Base-by-base conservation (phyloP, 306 rosid genomes). In the Gynostemma pentaphyllum region DNA sequence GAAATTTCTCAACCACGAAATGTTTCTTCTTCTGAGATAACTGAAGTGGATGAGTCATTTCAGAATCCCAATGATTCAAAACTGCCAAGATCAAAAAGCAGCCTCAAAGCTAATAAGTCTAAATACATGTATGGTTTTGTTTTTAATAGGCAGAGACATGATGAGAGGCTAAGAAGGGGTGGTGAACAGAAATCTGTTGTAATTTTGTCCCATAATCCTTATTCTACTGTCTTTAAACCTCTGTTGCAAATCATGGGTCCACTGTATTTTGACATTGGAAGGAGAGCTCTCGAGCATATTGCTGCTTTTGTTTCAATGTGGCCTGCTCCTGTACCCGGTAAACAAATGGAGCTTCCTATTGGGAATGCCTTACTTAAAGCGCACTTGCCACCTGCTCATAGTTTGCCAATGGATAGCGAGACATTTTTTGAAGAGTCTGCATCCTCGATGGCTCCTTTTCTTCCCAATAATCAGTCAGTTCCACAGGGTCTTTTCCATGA, bases 171-270 rank as follows among this genome's bases (percentile, higher is more conserved):
- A 27, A 87, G 83, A 74, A 83, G 97, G 15, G 97, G 97, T n/a
- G 97, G 97, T 37, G 96, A 90, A 71, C 97, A 90, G 76, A 90
- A 90, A 67, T 90, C 97, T 41, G 96, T 90, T 55, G 97, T 90
- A 18, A 83, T 90, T 54, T 72, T 90, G 75, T 83, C 97, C 7
- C 78, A 70, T 21, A 57, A 48, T 75, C 97, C 97, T 60, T 90
- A 72, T 76, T 81, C 96, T 36, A 80, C 86, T 66, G 95, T 90
- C 68, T 87, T 87, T 64, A 85, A 80, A 73, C 97, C 97, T 32
- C 76, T 90, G 83, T 76, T 90, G 72, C 97, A 90, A 72, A 90
- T 90, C 61, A 76, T 90, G 77, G 97, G 96, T 71, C 97, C 97
- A 48, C 67, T 90, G 64, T 90, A 78, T 80, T 90, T 90, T 52